Evolutionary conservation across 345 rosid genomes (phyloP).

Genomic region (Eutrema heterophyllum): DNA sequence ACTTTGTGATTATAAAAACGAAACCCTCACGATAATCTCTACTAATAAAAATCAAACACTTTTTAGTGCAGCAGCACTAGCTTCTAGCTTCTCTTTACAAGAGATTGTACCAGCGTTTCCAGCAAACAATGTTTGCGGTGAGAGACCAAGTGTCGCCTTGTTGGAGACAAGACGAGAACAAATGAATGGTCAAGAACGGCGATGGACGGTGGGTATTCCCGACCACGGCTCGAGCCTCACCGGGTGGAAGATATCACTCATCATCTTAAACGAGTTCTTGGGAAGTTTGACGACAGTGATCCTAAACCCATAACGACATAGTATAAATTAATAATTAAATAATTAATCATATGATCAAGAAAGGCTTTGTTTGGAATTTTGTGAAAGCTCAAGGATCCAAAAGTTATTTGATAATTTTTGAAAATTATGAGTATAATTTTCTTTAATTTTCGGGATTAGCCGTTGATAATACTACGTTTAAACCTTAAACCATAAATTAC

Average conservation of each 20-base stretch:
- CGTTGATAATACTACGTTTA: too few relatives aligned
- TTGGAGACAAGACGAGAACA: conserved; percentile 87
- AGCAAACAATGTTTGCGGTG: too few relatives aligned
- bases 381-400: neutral
- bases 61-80: too few relatives aligned
- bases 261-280: conserved; percentile 47
- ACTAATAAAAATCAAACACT: too few relatives aligned
- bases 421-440: too few relatives aligned
- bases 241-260: conserved; percentile 44
- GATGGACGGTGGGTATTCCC: conserved; percentile 76
- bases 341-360: neutral
- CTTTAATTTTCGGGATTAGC: too few relatives aligned
- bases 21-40: too few relatives aligned
- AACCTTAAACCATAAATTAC: too few relatives aligned
- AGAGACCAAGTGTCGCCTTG: conserved; percentile 49
- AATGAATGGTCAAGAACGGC: conserved; percentile 64
- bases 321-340: neutral
- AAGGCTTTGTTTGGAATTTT: neutral
- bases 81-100: too few relatives aligned
- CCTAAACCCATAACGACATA: neutral
- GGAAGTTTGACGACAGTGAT: neutral
- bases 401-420: too few relatives aligned
- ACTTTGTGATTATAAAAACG: too few relatives aligned
- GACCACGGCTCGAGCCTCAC: conserved; percentile 54
- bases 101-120: too few relatives aligned